phyloP scores from a whole-genome alignment of 768 basidiomycete genomes.

The Rhizopogon vulgaris region DNA sequence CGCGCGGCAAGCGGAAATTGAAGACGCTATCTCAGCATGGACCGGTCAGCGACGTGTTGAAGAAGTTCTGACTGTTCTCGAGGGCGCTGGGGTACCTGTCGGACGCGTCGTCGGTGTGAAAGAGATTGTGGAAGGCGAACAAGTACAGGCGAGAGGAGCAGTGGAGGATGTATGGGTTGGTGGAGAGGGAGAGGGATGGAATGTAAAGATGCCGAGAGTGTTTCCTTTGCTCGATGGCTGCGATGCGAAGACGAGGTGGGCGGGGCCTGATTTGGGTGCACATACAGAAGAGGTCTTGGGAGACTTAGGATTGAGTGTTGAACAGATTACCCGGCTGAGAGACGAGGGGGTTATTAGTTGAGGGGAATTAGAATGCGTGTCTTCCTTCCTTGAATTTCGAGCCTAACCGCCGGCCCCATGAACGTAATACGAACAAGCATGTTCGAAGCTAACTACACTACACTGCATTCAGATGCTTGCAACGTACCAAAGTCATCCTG shows the following conservation, averaged over 20 bases:
- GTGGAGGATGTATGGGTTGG: slow-evolving; percentile 55
- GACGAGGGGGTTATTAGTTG: slow-evolving; percentile 34
- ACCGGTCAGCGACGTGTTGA: slow-evolving; percentile 43
- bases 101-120: slow-evolving; percentile 59
- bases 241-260: slow-evolving; percentile 55
- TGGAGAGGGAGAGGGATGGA: slow-evolving; percentile 41
- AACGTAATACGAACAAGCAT: too few species aligned
- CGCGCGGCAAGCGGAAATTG: slow-evolving; percentile 43
- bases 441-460: too few species aligned
- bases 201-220: slow-evolving; percentile 60
- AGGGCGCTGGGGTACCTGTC: slow-evolving; percentile 51
- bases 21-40: slow-evolving; percentile 57
- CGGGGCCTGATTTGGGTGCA: slow-evolving; percentile 60
- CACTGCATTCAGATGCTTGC: background rate
- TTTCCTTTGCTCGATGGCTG: slow-evolving; percentile 59
- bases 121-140: slow-evolving; percentile 56
- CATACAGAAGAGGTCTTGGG: slow-evolving; percentile 48
- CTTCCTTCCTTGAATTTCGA: too few species aligned
- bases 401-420: too few species aligned
- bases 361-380: background rate
- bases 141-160: slow-evolving; percentile 46
- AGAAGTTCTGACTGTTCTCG: slow-evolving; percentile 47
- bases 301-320: slow-evolving; percentile 34
- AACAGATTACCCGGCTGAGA: slow-evolving; percentile 34
- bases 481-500: background rate